Evolutionary conservation across 1,284 basidiomycete species (phyloP).

Genomic region (Clitocybe nebularis): DNA sequence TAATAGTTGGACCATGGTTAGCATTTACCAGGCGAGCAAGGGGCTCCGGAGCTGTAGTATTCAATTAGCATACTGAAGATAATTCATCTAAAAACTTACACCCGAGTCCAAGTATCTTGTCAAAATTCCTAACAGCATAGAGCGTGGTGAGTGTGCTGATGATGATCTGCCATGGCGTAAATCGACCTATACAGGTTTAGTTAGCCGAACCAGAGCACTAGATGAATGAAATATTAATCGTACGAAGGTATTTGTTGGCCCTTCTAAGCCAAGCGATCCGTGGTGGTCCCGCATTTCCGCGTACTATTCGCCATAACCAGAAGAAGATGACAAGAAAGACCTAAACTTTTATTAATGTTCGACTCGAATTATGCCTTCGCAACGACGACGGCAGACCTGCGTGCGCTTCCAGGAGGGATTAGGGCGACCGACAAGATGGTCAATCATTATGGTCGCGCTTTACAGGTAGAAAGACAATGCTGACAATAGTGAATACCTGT

Average conservation of each 20-base stretch:
- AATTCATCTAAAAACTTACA: constrained; percentile 44
- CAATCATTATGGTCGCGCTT: too few relatives aligned
- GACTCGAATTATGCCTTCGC: not conserved
- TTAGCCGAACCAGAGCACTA: constrained; percentile 1
- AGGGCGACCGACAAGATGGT: constrained; percentile 78
- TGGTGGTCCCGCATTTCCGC: constrained; percentile 67
- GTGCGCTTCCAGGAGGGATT: constrained; percentile 72
- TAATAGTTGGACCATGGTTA: not conserved
- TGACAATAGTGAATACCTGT: too few relatives aligned
- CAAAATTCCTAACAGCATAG: constrained; percentile 84
- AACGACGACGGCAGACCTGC: constrained; percentile 44
- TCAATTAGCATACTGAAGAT: constrained; percentile 1
- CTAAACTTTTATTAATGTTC: constrained; percentile 31
- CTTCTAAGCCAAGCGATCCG: constrained; percentile 59
- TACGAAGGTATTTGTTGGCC: constrained; percentile 60
- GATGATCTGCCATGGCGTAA: constrained; percentile 94
- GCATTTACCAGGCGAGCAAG: constrained; percentile 74
- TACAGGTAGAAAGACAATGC: too few relatives aligned
- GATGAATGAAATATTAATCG: constrained; percentile 21
- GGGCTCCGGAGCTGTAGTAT: constrained; percentile 81
- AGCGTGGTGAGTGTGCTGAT: constrained; percentile 80
- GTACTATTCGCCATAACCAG: constrained; percentile 79
- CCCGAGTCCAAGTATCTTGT: constrained; percentile 82
- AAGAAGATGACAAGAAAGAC: constrained; percentile 87
- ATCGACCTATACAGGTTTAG: constrained; percentile 52